Evolutionary conservation across 2,329 filamentous ascomycete species (phyloP).

Genomic region (Aspergillus sp.): DNA sequence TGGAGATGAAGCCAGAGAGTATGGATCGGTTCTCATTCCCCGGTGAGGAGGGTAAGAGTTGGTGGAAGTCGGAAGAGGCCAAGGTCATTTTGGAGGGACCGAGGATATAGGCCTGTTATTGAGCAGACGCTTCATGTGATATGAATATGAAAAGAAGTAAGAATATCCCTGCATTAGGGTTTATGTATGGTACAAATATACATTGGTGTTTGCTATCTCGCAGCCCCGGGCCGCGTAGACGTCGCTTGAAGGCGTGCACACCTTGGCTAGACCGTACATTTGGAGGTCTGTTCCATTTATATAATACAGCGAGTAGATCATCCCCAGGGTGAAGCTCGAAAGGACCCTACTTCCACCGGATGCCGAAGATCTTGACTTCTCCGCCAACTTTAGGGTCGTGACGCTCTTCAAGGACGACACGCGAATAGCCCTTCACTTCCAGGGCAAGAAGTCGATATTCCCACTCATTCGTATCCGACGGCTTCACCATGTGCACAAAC

Average conservation of each 20-base stretch:
- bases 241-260: no score
- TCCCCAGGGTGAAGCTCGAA: not conserved
- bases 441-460: slow-evolving; percentile 78
- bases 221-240: not conserved
- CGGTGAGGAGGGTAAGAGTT: slow-evolving; percentile 73
- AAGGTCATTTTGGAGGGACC: slow-evolving; percentile 66
- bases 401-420: slow-evolving; percentile 47
- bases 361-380: slow-evolving; percentile 52
- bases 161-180: not conserved
- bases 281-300: not conserved
- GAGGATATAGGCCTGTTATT: slow-evolving; percentile 25
- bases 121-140: not conserved
- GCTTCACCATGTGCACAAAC: slow-evolving; percentile 73
- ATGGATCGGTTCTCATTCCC: slow-evolving; percentile 80
- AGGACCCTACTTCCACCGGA: slow-evolving; percentile 38
- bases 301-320: not conserved
- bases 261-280: not conserved
- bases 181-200: not conserved
- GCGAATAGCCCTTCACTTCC: slow-evolving; percentile 65
- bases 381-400: slow-evolving; percentile 41
- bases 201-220: not conserved
- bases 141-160: not conserved
- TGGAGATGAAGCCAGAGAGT: slow-evolving; percentile 88
- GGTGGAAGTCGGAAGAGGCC: slow-evolving; percentile 84
- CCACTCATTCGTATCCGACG: slow-evolving; percentile 63